phyloP scores from a whole-genome alignment of 345 rosid genomes.

The Syzygium jambos region DNA sequence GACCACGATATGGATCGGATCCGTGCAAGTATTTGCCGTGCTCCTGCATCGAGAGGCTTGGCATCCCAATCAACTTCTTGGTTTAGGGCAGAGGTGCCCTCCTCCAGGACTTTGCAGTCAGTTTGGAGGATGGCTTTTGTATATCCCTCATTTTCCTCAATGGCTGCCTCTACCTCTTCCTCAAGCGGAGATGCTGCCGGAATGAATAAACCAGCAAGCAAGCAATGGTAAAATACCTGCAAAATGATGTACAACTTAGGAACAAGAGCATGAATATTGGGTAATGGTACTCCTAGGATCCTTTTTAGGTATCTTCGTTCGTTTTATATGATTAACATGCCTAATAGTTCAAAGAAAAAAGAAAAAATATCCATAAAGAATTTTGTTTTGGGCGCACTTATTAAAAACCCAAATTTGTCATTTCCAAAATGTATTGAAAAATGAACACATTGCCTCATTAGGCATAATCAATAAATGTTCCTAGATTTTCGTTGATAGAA shows the following conservation, averaged over 20 bases:
- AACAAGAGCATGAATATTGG: rapidly evolving
- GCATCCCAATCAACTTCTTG: no score
- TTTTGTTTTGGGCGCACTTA: rapidly evolving
- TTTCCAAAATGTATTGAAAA: background rate
- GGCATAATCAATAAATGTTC: background rate
- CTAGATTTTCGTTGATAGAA: background rate
- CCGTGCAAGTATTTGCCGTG: no score
- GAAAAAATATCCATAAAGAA: background rate
- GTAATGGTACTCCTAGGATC: background rate
- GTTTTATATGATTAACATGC: background rate
- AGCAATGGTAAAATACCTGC: no score
- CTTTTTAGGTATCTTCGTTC: background rate
- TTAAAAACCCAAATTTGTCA: rapidly evolving
- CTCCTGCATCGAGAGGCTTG: no score
- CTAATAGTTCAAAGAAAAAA: background rate
- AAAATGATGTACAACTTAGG: no score
- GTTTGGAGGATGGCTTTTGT: no score
- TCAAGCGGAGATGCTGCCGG: no score
- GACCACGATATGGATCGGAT: background rate
- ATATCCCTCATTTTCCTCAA: no score
- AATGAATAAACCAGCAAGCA: no score
- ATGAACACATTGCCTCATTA: background rate
- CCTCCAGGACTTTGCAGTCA: no score
- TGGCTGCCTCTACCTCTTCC: background rate
- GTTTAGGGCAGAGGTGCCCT: no score